phyloP scores from a whole-genome alignment of 129 eudicot species.

The Ambrosia trifida region DNA sequence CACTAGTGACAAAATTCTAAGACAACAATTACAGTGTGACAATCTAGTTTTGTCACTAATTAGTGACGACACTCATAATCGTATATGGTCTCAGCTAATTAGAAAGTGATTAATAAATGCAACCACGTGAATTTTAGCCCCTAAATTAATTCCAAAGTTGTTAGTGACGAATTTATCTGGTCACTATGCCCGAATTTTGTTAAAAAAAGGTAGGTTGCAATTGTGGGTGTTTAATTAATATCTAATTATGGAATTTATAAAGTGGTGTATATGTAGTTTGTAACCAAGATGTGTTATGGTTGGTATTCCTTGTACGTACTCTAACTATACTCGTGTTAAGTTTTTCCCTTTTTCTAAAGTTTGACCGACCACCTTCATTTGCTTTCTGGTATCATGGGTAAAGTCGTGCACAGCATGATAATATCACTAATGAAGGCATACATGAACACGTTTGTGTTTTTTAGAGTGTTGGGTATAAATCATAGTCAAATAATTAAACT shows the following conservation, averaged over 20 bases:
- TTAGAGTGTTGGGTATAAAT: slow-evolving; percentile 10
- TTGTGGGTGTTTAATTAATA: slow-evolving; percentile 15
- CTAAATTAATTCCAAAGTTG: no score
- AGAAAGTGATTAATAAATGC: no score
- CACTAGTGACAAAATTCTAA: no score
- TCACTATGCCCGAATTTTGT: no score
- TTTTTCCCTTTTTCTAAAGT: not conserved
- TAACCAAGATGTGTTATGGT: slow-evolving; percentile 14
- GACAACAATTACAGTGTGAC: no score
- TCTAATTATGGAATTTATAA: not conserved
- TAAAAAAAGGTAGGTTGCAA: no score
- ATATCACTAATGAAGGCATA: slow-evolving; percentile 16
- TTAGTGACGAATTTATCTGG: no score
- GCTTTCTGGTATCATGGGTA: slow-evolving; percentile 16
- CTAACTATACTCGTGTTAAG: slow-evolving; percentile 10
- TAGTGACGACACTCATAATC: no score
- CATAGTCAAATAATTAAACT: slow-evolving; percentile 2
- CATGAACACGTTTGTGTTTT: slow-evolving; percentile 25
- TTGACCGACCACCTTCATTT: not conserved
- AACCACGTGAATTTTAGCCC: no score
- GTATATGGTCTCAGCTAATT: no score
- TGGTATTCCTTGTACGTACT: slow-evolving; percentile 27
- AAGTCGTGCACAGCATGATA: slow-evolving; percentile 27
- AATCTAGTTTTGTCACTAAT: no score
- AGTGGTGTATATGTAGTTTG: slow-evolving; percentile 1